Evolutionary conservation across 1,284 basidiomycete species (phyloP).

Genomic region (Ustilago sp.): DNA sequence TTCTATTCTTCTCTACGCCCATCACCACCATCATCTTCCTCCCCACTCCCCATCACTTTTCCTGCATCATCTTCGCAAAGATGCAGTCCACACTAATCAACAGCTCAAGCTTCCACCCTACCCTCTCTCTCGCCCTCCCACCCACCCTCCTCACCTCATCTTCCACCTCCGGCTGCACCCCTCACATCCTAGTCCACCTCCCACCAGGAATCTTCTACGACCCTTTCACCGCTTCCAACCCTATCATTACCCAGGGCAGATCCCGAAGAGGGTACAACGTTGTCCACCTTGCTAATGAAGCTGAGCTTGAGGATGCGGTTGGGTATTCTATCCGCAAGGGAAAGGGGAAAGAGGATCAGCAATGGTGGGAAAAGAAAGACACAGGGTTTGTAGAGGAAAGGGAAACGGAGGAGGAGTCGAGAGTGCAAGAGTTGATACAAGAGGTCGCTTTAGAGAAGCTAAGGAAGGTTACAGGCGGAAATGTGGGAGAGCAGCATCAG

Average conservation of each 20-base stretch:
- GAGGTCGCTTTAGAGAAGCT: slow-evolving; percentile 3
- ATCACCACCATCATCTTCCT: not conserved
- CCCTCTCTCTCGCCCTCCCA: slow-evolving; percentile 7
- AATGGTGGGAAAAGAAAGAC: not conserved
- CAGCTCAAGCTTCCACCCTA: slow-evolving; percentile 24
- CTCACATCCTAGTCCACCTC: slow-evolving; percentile 28
- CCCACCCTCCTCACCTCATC: not conserved
- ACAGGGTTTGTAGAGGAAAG: not conserved
- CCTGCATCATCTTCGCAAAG: not conserved
- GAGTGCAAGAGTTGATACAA: slow-evolving; percentile 9
- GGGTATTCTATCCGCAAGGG: not conserved
- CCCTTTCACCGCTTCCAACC: slow-evolving; percentile 21
- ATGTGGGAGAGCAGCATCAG: not conserved
- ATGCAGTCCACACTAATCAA: slow-evolving; percentile 5
- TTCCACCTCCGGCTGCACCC: not conserved
- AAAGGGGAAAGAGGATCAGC: not conserved
- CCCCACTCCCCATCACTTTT: not conserved
- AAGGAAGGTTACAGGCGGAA: not conserved
- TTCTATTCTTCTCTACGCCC: not conserved
- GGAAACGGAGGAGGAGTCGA: not conserved
- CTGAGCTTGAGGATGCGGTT: slow-evolving; percentile 4
- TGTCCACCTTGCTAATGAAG: not conserved
- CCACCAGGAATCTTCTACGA: slow-evolving; percentile 40
- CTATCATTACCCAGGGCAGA: slow-evolving; percentile 10
- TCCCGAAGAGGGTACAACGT: not conserved